Base-by-base conservation (phyloP, 2,329 filamentous ascomycete genomes). In the Mycosphaerella sp. region DNA sequence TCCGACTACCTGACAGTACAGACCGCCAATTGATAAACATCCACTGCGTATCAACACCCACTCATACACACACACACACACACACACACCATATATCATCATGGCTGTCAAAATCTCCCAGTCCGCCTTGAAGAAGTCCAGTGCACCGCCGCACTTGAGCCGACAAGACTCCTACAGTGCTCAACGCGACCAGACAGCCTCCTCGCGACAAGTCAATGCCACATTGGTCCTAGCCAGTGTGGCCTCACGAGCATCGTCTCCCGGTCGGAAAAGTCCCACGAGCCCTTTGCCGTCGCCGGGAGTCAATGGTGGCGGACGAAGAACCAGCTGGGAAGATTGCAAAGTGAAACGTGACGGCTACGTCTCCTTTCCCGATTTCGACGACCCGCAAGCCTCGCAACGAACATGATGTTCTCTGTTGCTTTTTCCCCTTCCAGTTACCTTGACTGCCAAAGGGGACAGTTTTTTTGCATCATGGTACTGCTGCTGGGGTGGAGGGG, bases 351-450 rank as follows among this genome's bases (percentile, higher is more conserved):
- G 64, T 23, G 64, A 64, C 31, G 66, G 67, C 48, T 69, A 69
- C 54, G 64, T 67, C 55, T 62, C 58, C 14, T 69, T 69, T 45
- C 65, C 65, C 14, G 66, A 68, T 48, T 68, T 67, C 47, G 66
- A 68, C 52, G 54, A 59, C 46, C 46, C 62, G n/a, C 56, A 51
- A 26, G 48, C 48, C 8, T 51, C 48, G 31, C 48, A 41, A 40
- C 38, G 46, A 23, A 48, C 46, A 11, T 48, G 36, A 48, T 40
- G 14, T 17, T 17, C 14, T 17, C 1, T 17, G 14, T 17, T 17
- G 14, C 14, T 17, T 17, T 21, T 21, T 21, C 21, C 21, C 21
- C 21, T 21, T 21, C 21, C 21, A 21, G 21, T 21, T 21, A 21
- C 21, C 21, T 21, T 21, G 21, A 21, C 21, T 29, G 26, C 26